Evolutionary conservation across 2,329 filamentous ascomycete species (phyloP).

Genomic region (Nigrospora sphaerica): DNA sequence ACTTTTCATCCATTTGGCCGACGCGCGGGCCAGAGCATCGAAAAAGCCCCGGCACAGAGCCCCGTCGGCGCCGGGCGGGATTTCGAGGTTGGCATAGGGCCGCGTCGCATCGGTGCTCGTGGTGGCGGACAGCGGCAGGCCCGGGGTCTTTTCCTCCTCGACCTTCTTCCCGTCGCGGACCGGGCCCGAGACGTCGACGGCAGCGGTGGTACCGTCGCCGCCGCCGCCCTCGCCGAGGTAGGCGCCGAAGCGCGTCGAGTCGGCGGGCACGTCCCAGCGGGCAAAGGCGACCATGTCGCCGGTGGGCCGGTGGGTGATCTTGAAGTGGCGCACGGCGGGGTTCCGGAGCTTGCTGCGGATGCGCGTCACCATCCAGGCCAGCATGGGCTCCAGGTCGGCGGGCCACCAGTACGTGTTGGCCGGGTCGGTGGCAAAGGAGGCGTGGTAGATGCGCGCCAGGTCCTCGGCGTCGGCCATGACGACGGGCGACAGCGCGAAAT

Average conservation of each 20-base stretch:
- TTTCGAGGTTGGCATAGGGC: slow-evolving; percentile 4
- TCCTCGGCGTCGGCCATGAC: slow-evolving; percentile 19
- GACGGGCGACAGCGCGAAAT: slow-evolving; percentile 16
- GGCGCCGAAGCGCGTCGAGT: slow-evolving; percentile 12
- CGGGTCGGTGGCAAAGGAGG: slow-evolving; percentile 14
- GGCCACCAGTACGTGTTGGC: slow-evolving; percentile 23
- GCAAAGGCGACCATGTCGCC: slow-evolving; percentile 22
- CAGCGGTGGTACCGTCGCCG: neutral
- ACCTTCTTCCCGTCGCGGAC: neutral
- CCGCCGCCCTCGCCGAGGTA: slow-evolving; percentile 6
- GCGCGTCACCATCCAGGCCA: slow-evolving; percentile 20
- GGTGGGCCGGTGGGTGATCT: slow-evolving; percentile 19
- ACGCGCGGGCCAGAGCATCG: slow-evolving; percentile 12
- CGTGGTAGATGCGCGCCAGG: slow-evolving; percentile 18
- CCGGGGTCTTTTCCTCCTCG: slow-evolving; percentile 1
- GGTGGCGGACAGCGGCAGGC: too few relatives aligned
- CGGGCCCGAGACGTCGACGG: slow-evolving; percentile 7
- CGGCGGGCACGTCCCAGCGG: slow-evolving; percentile 26
- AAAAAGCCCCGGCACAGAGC: slow-evolving; percentile 22
- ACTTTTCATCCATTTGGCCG: slow-evolving; percentile 20
- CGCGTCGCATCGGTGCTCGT: too few relatives aligned
- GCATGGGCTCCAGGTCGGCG: slow-evolving; percentile 11
- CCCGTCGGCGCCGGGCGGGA: slow-evolving; percentile 22
- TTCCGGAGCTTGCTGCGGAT: slow-evolving; percentile 18
- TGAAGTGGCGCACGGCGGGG: slow-evolving; percentile 21